Conservation (phyloP, 129 eudicot species). For the Lactuca sativa region DNA sequence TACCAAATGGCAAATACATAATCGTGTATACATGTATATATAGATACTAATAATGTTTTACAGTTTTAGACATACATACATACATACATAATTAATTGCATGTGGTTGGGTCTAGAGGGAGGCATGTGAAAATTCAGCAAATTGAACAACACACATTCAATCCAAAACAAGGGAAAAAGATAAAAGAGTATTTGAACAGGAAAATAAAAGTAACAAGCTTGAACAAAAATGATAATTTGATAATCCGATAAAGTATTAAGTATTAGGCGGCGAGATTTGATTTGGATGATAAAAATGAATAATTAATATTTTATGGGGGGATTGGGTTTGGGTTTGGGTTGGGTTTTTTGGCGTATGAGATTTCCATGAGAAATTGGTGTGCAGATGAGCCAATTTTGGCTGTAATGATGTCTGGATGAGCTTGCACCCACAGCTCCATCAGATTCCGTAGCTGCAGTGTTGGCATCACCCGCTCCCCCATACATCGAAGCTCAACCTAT, state of each 20-base stretch:
- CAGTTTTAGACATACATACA: too few relatives aligned
- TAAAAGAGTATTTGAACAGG: slow-evolving; percentile 1
- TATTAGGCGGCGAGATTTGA: too few relatives aligned
- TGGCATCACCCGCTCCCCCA: slow-evolving; percentile 71
- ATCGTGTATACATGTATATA: too few relatives aligned
- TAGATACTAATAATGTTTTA: too few relatives aligned
- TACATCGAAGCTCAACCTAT: slow-evolving; percentile 75
- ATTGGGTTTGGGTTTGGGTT: background rate
- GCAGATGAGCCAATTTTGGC: slow-evolving; percentile 77
- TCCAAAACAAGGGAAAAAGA: background rate
- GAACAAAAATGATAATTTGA: background rate
- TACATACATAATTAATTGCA: too few relatives aligned
- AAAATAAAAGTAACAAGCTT: background rate
- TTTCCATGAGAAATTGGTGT: slow-evolving; percentile 71
- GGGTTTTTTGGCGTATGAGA: slow-evolving; percentile 54
- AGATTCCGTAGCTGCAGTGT: slow-evolving; percentile 52
- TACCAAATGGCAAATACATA: too few relatives aligned
- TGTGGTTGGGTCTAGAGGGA: background rate
- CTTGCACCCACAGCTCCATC: slow-evolving; percentile 76
- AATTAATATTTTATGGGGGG: too few relatives aligned
- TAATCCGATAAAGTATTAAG: slow-evolving; percentile 15
- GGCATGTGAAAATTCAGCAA: background rate
- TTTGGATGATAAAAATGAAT: too few relatives aligned
- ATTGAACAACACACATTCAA: slow-evolving; percentile 3
- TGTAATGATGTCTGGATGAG: slow-evolving; percentile 50